Percentiles rank a stretch among this genome's conserved stretches.
Conservation (phyloP, 768 basidiomycete species). For the Leucocoprinus leucothites region DNA sequence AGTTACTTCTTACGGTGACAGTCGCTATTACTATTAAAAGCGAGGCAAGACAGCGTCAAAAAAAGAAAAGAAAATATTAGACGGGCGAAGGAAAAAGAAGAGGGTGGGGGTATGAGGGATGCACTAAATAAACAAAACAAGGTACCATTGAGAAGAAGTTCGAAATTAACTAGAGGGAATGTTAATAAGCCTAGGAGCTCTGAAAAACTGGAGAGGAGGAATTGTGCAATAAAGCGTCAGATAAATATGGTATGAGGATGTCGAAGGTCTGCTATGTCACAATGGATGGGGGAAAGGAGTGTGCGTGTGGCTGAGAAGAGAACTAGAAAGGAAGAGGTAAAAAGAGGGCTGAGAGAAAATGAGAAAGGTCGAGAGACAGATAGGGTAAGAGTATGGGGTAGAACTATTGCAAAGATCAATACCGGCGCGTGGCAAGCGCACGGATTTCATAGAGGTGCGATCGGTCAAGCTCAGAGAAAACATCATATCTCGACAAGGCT, state of each 20-base stretch:
- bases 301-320: not conserved
- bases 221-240: slow-evolving; percentile 7
- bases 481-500: slow-evolving; percentile 31
- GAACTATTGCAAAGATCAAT: slow-evolving; percentile 37
- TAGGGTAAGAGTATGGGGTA: not conserved
- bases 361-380: slow-evolving; percentile 10
- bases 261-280: slow-evolving; percentile 12
- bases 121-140: slow-evolving; percentile 8
- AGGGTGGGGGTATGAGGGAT: slow-evolving; percentile 4
- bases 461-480: slow-evolving; percentile 49
- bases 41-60: not conserved
- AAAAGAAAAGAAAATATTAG: slow-evolving; percentile 1
- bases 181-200: not conserved
- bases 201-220: not conserved
- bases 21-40: slow-evolving; percentile 10
- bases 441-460: slow-evolving; percentile 78
- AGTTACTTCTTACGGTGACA: slow-evolving; percentile 1
- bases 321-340: slow-evolving; percentile 19
- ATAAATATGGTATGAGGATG: slow-evolving; percentile 11
- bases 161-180: slow-evolving; percentile 3
- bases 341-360: slow-evolving; percentile 17
- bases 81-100: slow-evolving; percentile 4
- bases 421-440: slow-evolving; percentile 81
- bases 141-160: slow-evolving; percentile 8
- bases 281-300: slow-evolving; percentile 18